Conservation (phyloP, 2,329 filamentous ascomycete genomes). For the Talaromyces amestolkiae region DNA sequence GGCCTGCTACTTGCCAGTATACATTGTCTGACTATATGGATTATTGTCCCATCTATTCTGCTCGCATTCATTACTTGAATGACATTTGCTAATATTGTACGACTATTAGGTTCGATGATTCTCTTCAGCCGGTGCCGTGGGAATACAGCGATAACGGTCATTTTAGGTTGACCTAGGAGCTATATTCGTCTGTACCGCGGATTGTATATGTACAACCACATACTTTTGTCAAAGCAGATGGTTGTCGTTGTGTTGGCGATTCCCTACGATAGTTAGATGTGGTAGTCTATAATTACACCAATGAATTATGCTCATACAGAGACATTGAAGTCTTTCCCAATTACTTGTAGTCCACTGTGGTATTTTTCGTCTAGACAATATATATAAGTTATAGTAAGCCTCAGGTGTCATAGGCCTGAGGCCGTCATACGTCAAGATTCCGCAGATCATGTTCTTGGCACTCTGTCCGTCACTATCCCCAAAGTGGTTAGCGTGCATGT, state of each 20-base stretch:
- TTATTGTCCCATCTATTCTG: not conserved
- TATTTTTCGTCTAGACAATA: not conserved
- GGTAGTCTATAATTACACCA: not conserved
- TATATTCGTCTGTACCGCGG: not conserved
- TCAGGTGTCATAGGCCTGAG: not conserved
- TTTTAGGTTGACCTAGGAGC: not conserved
- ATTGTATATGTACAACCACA: not conserved
- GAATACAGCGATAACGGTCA: too few relatives aligned
- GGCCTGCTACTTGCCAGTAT: conserved; percentile 72
- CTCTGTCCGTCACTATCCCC: not conserved
- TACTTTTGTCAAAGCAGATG: not conserved
- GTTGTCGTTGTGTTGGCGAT: not conserved
- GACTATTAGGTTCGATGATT: not conserved
- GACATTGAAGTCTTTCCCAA: not conserved
- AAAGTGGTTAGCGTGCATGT: not conserved
- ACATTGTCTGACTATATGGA: conserved; percentile 58
- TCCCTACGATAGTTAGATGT: not conserved
- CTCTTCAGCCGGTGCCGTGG: not conserved
- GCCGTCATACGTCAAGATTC: not conserved
- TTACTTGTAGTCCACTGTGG: not conserved
- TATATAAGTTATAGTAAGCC: not conserved
- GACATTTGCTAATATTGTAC: conserved; percentile 2
- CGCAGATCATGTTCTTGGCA: conserved; percentile 1
- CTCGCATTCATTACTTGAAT: not conserved
- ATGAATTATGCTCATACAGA: not conserved